Conservation (phyloP, 208 protist species). For the Crithidia fasciculata region DNA sequence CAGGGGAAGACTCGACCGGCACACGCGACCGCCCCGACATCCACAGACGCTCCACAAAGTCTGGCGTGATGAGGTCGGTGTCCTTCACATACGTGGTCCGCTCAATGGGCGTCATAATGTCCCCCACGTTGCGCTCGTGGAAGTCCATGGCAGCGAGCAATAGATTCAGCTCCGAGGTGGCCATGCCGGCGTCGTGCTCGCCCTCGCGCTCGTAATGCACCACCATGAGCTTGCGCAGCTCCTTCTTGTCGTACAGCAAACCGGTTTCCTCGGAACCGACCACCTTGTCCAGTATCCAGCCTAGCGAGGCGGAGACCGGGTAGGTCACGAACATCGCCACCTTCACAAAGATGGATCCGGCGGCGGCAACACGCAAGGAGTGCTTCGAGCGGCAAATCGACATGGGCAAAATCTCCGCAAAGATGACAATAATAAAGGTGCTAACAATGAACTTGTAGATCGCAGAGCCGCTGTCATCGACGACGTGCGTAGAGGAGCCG, state of each 20-base stretch:
- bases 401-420: conserved; percentile 89
- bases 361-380: conserved; percentile 79
- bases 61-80: conserved; percentile 69
- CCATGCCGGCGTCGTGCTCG: conserved; percentile 45
- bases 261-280: conserved; percentile 73
- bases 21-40: conserved; percentile 83
- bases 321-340: conserved; percentile 85
- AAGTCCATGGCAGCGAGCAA: conserved; percentile 91
- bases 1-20: conserved; percentile 55
- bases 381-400: conserved; percentile 90
- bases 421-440: conserved; percentile 83
- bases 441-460: conserved; percentile 75
- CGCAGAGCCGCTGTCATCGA: conserved; percentile 30
- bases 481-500: conserved; percentile 21
- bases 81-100: conserved; percentile 55
- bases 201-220: conserved; percentile 81
- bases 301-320: conserved; percentile 74
- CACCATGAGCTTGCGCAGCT: conserved; percentile 88
- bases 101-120: conserved; percentile 88
- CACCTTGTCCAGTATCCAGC: conserved; percentile 78
- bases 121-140: conserved; percentile 75
- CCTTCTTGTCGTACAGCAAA: conserved; percentile 87
- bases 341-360: conserved; percentile 73
- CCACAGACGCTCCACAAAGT: conserved; percentile 85
- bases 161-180: conserved; percentile 80